Conservation (phyloP, 805 yeast species). For the baker's yeast (Saccharomyces cerevisiae) region DNA sequence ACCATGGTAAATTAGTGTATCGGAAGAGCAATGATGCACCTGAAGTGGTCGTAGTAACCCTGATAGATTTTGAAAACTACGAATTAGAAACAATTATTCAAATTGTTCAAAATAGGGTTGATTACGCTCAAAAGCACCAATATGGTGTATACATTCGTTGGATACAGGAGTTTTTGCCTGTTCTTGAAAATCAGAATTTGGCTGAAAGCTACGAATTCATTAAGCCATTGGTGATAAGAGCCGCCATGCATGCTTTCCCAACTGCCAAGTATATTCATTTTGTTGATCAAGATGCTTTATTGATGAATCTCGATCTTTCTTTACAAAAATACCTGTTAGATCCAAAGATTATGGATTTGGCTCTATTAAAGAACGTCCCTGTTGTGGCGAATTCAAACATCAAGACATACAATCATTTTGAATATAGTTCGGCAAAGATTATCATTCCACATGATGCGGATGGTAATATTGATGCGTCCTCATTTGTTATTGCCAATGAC, state of each 20-base stretch:
- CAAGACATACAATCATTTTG: slow-evolving; percentile 53
- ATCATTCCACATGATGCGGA: slow-evolving; percentile 60
- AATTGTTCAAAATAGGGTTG: slow-evolving; percentile 77
- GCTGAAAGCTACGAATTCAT: slow-evolving; percentile 16
- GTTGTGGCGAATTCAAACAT: slow-evolving; percentile 36
- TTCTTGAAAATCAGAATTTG: slow-evolving; percentile 40
- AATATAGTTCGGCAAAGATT: slow-evolving; percentile 47
- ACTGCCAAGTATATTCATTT: slow-evolving; percentile 87
- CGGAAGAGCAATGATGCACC: slow-evolving; percentile 36
- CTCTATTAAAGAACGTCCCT: slow-evolving; percentile 63
- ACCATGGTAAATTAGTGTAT: slow-evolving; percentile 51
- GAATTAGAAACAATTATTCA: slow-evolving; percentile 52
- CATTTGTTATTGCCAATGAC: slow-evolving; percentile 66
- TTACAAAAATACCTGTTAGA: slow-evolving; percentile 51
- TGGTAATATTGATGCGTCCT: slow-evolving; percentile 53
- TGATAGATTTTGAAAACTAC: slow-evolving; percentile 64
- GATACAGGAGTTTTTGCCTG: slow-evolving; percentile 72
- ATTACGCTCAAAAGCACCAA: slow-evolving; percentile 72
- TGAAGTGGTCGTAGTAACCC: slow-evolving; percentile 67
- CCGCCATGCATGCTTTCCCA: slow-evolving; percentile 93
- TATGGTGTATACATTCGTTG: slow-evolving; percentile 83
- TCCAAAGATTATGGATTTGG: slow-evolving; percentile 51
- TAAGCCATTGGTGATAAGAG: slow-evolving; percentile 42
- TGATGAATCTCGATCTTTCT: slow-evolving; percentile 62
- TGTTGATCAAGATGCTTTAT: slow-evolving; percentile 66